Percentiles rank a stretch among this genome's conserved stretches.
Evolutionary conservation across 352 stramenopile genomes (phyloP).

Genomic region (Saprolegnia parasitica): DNA sequence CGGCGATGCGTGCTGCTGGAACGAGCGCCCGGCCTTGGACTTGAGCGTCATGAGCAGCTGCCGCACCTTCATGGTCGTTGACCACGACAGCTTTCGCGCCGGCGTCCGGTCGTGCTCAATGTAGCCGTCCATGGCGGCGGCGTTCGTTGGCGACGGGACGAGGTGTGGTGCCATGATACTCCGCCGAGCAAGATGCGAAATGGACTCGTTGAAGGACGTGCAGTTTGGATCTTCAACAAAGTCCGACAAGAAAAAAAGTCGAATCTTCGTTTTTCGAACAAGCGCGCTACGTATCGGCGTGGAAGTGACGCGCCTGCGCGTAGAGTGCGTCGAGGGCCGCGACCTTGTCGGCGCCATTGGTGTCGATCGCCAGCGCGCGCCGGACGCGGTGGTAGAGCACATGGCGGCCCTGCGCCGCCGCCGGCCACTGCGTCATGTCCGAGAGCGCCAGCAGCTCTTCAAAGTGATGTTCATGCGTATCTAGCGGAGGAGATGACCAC

Average conservation of each 20-base stretch:
- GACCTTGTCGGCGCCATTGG: conserved; percentile 37
- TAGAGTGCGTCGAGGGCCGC: conserved; percentile 47
- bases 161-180: too few species aligned
- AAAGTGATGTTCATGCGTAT: conserved; percentile 58
- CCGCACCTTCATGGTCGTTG: not conserved
- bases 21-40: not conserved
- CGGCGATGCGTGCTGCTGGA: not conserved
- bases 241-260: too few species aligned
- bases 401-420: conserved; percentile 39
- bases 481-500: conserved; percentile 30
- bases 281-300: conserved; percentile 11
- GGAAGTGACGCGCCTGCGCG: conserved; percentile 38
- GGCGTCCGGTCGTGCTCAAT: not conserved
- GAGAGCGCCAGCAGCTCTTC: conserved; percentile 47
- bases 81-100: not conserved
- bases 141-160: too few species aligned
- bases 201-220: too few species aligned
- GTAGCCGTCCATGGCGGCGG: not conserved
- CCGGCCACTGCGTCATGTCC: conserved; percentile 52
- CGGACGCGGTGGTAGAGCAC: conserved; percentile 65
- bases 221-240: not conserved
- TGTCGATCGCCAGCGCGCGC: conserved; percentile 35
- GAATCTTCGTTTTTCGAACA: too few species aligned
- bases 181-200: too few species aligned
- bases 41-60: not conserved